These are phyloP conservation scores for Cercospora sp. DNA, from an alignment of 2,329 filamentous ascomycete genomes.

Conservation along the genomic window DNA sequence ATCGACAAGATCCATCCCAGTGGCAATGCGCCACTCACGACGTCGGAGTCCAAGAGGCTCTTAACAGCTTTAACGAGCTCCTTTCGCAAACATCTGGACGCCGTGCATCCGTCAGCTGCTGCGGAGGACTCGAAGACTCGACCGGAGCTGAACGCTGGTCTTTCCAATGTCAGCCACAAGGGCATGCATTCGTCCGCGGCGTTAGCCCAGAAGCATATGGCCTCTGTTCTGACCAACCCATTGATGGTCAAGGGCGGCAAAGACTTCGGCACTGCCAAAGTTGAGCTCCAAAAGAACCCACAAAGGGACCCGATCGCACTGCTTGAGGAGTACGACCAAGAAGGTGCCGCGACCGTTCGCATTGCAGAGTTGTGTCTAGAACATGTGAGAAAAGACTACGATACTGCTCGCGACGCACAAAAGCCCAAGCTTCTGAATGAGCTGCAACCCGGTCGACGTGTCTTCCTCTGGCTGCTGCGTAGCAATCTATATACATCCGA, in stretches of 20 bases:
- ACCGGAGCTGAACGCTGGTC: background rate
- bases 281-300: constrained; percentile 29
- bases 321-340: constrained; percentile 44
- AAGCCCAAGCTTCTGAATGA: constrained; percentile 21
- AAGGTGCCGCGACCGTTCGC: constrained; percentile 41
- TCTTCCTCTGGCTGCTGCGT: constrained; percentile 35
- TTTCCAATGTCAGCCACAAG: constrained; percentile 6
- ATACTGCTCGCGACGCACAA: constrained; percentile 20
- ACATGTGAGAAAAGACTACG: constrained; percentile 32
- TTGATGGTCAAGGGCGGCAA: constrained; percentile 40
- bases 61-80: constrained; percentile 62
- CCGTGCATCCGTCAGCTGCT: constrained; percentile 51
- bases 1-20: constrained; percentile 55
- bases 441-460: constrained; percentile 32
- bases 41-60: constrained; percentile 60
- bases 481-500: constrained; percentile 24
- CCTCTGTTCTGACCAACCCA: constrained; percentile 54
- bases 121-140: constrained; percentile 22
- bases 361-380: constrained; percentile 44
- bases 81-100: constrained; percentile 64
- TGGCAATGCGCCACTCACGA: constrained; percentile 50
- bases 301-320: constrained; percentile 43
- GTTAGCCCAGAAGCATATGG: constrained; percentile 49
- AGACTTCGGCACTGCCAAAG: constrained; percentile 31
- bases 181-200: constrained; percentile 40